phyloP scores from a whole-genome alignment of 2,329 filamentous ascomycete genomes.

The Ophiostoma novo-ulmi region DNA sequence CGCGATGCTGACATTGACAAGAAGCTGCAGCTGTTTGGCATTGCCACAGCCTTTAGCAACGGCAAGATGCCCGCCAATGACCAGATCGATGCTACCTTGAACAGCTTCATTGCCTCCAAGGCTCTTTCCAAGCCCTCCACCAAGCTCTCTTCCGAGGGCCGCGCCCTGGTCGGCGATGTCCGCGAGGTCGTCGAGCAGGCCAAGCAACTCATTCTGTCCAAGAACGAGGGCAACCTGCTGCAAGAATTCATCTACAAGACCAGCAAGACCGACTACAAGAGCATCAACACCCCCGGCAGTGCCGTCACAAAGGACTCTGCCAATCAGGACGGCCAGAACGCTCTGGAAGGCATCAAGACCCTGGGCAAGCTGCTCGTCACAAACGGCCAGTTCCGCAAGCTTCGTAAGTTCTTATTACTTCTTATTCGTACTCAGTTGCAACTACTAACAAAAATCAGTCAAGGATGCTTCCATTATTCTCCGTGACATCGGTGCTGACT shows the following conservation, averaged over 20 bases:
- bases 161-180: conserved; percentile 69
- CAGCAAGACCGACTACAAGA: conserved; percentile 64
- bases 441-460: conserved; percentile 39
- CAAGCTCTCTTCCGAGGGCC: conserved; percentile 78
- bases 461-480: conserved; percentile 75
- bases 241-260: conserved; percentile 98
- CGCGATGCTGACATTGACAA: conserved; percentile 85
- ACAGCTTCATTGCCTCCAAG: conserved; percentile 73
- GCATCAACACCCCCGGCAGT: conserved; percentile 56
- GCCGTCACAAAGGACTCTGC: conserved; percentile 71
- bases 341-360: conserved; percentile 77
- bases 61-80: conserved; percentile 94
- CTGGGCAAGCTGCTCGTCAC: conserved; percentile 85
- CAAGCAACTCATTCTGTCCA: conserved; percentile 78
- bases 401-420: conserved; percentile 53
- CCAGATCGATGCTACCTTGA: conserved; percentile 91
- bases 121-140: conserved; percentile 64
- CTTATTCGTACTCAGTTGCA: no score
- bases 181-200: conserved; percentile 76
- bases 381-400: conserved; percentile 93
- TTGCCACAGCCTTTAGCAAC: conserved; percentile 74
- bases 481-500: conserved; percentile 88
- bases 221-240: conserved; percentile 89
- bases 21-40: conserved; percentile 94
- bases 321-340: conserved; percentile 77